Conservation (phyloP, 805 yeast genomes). For the Metschnikowia baotianmanensis region DNA sequence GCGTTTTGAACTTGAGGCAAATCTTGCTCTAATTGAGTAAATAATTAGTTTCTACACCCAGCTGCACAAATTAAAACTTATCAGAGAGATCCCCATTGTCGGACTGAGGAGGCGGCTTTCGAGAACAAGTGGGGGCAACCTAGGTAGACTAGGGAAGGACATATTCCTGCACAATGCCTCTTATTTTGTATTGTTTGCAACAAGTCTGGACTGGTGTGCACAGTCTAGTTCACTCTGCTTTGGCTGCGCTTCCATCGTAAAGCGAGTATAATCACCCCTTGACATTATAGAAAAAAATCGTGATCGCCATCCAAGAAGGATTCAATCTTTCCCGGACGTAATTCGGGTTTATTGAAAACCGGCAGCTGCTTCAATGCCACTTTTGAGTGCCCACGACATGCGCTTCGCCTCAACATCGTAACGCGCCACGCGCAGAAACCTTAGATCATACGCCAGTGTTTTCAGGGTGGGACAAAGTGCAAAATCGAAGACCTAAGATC, state of each 20-base stretch:
- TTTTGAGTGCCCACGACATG: too few relatives aligned
- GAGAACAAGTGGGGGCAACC: background rate
- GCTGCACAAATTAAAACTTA: background rate
- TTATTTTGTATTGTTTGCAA: background rate
- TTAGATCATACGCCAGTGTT: background rate
- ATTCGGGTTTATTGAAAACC: too few relatives aligned
- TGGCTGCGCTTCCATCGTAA: conserved; percentile 8
- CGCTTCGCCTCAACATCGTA: too few relatives aligned
- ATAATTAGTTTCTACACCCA: background rate
- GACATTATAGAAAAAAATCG: background rate
- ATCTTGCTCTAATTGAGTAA: too few relatives aligned
- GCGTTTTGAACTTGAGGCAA: background rate
- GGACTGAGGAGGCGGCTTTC: too few relatives aligned
- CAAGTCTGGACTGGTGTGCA: conserved; percentile 1
- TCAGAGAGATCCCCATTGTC: too few relatives aligned
- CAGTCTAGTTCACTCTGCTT: conserved; percentile 8
- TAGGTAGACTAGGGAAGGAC: background rate
- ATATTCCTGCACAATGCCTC: conserved; percentile 4
- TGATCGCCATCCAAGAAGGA: background rate
- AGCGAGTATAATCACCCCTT: conserved; percentile 5
- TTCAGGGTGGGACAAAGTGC: background rate
- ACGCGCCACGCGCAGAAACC: too few relatives aligned
- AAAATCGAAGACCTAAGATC: background rate
- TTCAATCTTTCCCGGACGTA: too few relatives aligned
- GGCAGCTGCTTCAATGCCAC: too few relatives aligned